phyloP scores from a whole-genome alignment of 192 early-diverging fungal species.

The Entrophospora sp. region DNA sequence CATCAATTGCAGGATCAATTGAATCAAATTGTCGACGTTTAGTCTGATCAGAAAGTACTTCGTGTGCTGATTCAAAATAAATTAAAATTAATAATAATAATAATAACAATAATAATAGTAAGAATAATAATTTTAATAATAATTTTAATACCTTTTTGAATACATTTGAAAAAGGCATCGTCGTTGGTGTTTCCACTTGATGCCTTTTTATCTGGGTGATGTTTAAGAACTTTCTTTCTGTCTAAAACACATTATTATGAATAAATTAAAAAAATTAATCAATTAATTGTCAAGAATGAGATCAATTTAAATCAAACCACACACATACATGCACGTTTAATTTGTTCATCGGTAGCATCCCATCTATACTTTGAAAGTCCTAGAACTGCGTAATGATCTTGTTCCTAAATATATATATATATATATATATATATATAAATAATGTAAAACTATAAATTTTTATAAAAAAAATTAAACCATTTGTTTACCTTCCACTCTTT shows the following conservation, averaged over 20 bases:
- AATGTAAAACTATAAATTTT: not conserved
- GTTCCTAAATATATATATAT: conserved; percentile 28
- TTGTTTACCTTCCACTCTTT: conserved; percentile 80
- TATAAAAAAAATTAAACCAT: not conserved
- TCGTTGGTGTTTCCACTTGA: conserved; percentile 64
- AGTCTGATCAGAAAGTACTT: conserved; percentile 81
- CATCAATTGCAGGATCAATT: conserved; percentile 77
- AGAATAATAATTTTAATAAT: not conserved
- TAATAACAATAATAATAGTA: not conserved
- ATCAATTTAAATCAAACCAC: not conserved
- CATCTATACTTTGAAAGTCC: conserved; percentile 85
- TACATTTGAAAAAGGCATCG: conserved; percentile 99
- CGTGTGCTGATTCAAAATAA: conserved; percentile 59
- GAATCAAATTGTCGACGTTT: conserved; percentile 95
- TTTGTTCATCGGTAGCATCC: conserved; percentile 85
- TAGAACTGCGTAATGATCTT: conserved; percentile 95
- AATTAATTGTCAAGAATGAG: not conserved
- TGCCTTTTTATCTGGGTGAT: conserved; percentile 99
- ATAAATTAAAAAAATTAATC: not conserved
- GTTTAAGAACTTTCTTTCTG: conserved; percentile 89
- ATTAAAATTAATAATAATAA: too few relatives aligned
- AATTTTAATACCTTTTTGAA: conserved; percentile 47
- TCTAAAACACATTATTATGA: conserved; percentile 25
- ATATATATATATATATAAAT: not conserved
- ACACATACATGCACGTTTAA: conserved; percentile 60